Evolutionary conservation across 176 grass and related monocot genomes (phyloP), one percentile per base, ranked within the genome.

Genomic region (Hsuehochloa calcarea): DNA sequence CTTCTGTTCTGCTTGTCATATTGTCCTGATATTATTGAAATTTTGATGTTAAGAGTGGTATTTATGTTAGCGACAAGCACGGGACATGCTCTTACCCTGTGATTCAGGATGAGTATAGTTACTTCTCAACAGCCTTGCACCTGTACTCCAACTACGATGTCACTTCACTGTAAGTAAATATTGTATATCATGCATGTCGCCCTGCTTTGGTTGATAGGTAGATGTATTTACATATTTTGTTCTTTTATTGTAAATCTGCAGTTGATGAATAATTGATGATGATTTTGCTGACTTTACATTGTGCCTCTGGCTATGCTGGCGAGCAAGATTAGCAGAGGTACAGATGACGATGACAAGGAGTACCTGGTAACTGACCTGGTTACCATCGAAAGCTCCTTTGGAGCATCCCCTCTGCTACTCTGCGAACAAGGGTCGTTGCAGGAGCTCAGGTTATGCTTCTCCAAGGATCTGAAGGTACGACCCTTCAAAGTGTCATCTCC

Each of bases 81-180:
- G 80, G 52, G 52, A 61, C 52, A 61, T 82, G 80, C 80, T 61
- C 68, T 52, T 52, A 52, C 50, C 16, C 50, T 52, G 50, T 19
- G 50, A 52, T 52, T 52, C 16, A 52, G 16, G 16, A 52, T 52
- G 50, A 52, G 50, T 6, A 52, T 6, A 19, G 50, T 16, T 52
- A 19, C 4, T 52, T 52, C 50, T 52, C 50, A 20, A 46, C 47
- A 16, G 26, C 68, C 9, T 55, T 83, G 16, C 40, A 60, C 54
- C 10, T 73, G 26, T 73, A 63, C 66, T 72, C 68, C 0, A 17
- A 6, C 10, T 72, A 72, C 69, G 73, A 63, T 25, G 69, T 38
- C 69, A 83, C 70, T 20, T 38, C 69, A 83, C 70, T 20, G 51
- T 54, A 8, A 54, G 50, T 52, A 52, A 17, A 29, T 29, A 29